Percentiles rank a stretch among this genome's conserved stretches.
phyloP scores from a whole-genome alignment of 2,329 filamentous ascomycete species.

The Berkeleyomyces rouxiae region DNA sequence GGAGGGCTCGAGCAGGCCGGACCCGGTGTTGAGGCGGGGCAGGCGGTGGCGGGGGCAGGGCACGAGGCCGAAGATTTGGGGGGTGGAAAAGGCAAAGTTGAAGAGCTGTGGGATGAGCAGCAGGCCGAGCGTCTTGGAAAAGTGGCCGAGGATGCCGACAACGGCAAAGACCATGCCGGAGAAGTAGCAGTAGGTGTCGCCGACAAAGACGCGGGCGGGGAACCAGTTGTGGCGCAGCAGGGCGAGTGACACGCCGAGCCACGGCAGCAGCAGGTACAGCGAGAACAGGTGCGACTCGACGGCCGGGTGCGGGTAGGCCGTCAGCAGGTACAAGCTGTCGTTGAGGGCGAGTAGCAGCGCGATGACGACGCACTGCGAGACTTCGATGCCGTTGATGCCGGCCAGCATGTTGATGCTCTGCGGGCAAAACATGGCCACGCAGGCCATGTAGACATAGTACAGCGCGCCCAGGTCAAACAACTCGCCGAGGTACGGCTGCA shows the following conservation, averaged over 20 bases:
- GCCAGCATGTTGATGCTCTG: conserved; percentile 99
- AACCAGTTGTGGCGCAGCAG: conserved; percentile 90
- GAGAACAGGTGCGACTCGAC: conserved; percentile 94
- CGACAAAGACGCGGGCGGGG: conserved; percentile 85
- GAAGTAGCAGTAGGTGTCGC: conserved; percentile 99
- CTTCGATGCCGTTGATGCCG: conserved; percentile 96
- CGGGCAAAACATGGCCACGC: conserved; percentile 89
- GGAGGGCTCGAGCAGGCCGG: conserved; percentile 73
- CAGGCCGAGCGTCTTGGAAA: conserved; percentile 88
- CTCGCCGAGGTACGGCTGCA: conserved; percentile 70
- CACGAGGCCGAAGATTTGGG: conserved; percentile 78
- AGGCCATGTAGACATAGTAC: conserved; percentile 96
- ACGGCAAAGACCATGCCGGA: conserved; percentile 98
- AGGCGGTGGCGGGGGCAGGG: conserved; percentile 87
- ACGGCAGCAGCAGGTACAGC: conserved; percentile 83
- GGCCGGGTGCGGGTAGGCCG: conserved; percentile 75
- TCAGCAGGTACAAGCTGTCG: conserved; percentile 72
- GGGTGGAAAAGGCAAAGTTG: conserved; percentile 88
- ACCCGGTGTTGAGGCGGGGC: conserved; percentile 71
- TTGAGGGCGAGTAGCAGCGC: conserved; percentile 71
- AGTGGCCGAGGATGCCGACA: conserved; percentile 90
- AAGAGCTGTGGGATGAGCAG: conserved; percentile 86
- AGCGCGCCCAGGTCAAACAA: conserved; percentile 65
- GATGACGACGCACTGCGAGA: conserved; percentile 83
- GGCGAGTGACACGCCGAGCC: conserved; percentile 79